Conservation (phyloP, 2,329 filamentous ascomycete genomes). For the Massarina eburnea region DNA sequence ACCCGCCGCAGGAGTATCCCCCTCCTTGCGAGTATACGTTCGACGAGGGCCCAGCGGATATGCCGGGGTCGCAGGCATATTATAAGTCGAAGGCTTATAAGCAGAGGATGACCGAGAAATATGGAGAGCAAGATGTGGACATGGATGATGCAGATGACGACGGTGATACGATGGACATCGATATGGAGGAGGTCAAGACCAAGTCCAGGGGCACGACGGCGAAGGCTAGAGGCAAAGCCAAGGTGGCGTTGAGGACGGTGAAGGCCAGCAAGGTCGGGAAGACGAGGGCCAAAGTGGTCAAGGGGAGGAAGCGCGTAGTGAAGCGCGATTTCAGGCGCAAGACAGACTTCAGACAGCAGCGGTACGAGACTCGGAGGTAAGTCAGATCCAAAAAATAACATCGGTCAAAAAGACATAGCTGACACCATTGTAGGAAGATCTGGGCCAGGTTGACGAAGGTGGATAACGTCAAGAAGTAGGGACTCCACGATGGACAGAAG, state of each 20-base stretch:
- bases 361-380: neutral
- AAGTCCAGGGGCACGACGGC: neutral
- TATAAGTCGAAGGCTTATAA: neutral
- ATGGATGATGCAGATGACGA: neutral
- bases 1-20: neutral
- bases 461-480: no score
- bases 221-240: neutral
- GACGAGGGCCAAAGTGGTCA: no score
- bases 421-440: no score
- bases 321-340: no score
- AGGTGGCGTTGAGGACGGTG: neutral
- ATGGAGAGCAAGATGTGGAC: no score
- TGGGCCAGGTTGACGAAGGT: no score
- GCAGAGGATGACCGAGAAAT: neutral
- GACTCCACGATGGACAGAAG: no score
- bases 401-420: no score
- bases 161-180: neutral
- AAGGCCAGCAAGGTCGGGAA: neutral
- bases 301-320: no score
- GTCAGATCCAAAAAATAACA: no score
- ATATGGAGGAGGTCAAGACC: neutral
- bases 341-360: neutral
- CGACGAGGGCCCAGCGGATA: neutral
- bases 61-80: neutral
- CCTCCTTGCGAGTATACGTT: neutral